A percentile compares a stretch with the other conserved stretches of the same genome.
Conservation (phyloP, 495 filamentous ascomycete genomes). For the Filosporella fistucella region DNA sequence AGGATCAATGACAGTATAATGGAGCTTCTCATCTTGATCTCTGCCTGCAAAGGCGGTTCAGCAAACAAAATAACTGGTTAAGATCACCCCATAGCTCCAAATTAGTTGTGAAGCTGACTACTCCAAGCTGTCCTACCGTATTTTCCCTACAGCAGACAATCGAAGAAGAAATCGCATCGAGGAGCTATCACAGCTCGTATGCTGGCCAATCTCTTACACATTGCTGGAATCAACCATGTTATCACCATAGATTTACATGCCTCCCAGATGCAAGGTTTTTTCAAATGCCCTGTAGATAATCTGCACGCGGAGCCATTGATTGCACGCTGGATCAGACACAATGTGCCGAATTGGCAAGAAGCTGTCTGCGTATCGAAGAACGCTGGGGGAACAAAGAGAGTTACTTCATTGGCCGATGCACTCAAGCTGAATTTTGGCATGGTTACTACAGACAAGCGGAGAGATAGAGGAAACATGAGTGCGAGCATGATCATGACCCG, state of each 20-base stretch:
- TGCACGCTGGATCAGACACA: conserved; percentile 89
- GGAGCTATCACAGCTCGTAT: conserved; percentile 96
- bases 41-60: conserved; percentile 95
- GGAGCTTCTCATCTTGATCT: conserved; percentile 98
- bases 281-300: conserved; percentile 96
- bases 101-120: conserved; percentile 5
- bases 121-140: conserved; percentile 88
- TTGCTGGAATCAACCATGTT: conserved; percentile 95
- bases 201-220: conserved; percentile 88
- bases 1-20: conserved; percentile 99
- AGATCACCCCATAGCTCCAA: conserved; percentile 21
- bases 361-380: conserved; percentile 98
- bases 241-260: conserved; percentile 96
- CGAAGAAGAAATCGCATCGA: conserved; percentile 97
- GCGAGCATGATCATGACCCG: conserved; percentile 59
- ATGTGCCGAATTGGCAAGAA: conserved; percentile 81
- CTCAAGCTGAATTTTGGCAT: conserved; percentile 96
- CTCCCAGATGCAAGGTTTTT: conserved; percentile 98
- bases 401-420: conserved; percentile 94
- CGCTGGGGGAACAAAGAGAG: conserved; percentile 90
- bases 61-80: conserved; percentile 96
- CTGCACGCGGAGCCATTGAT: conserved; percentile 94
- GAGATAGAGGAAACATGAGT: conserved; percentile 59
- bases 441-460: conserved; percentile 86
- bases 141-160: conserved; percentile 97